A percentile compares a stretch with the other conserved stretches of the same genome.
These are phyloP conservation scores for Metschnikowia hibisci DNA, from an alignment of 805 yeast genomes.

Conservation along the genomic window DNA sequence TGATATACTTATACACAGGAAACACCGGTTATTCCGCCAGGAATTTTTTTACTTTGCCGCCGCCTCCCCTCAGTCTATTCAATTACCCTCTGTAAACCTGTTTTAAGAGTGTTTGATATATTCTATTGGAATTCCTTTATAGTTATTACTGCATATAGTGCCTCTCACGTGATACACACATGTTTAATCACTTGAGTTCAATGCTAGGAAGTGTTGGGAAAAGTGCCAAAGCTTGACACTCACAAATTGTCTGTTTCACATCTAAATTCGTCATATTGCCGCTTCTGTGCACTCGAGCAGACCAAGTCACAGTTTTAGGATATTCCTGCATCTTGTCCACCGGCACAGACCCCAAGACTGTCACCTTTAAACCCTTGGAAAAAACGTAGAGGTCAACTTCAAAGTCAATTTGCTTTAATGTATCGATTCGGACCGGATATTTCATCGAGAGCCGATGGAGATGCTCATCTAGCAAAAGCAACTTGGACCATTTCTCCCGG, in stretches of 20 bases:
- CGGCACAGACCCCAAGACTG: conserved; percentile 6
- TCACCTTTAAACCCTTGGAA: conserved; percentile 6
- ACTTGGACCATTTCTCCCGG: conserved; percentile 10
- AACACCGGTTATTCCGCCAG: too few species aligned
- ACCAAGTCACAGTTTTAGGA: conserved; percentile 5
- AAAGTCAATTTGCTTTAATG: conserved; percentile 4
- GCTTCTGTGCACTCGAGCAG: conserved; percentile 4
- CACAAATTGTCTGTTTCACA: background rate
- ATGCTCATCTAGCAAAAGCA: conserved; percentile 25
- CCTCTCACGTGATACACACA: background rate
- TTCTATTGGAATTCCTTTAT: too few species aligned
- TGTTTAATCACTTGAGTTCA: background rate
- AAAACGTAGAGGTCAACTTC: conserved; percentile 8
- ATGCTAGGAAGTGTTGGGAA: background rate
- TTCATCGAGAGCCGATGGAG: conserved; percentile 27
- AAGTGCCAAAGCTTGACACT: background rate
- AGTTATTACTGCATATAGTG: too few species aligned
- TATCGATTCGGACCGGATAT: conserved; percentile 23
- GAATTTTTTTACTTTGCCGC: too few species aligned
- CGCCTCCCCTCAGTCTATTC: too few species aligned
- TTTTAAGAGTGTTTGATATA: too few species aligned
- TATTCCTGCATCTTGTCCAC: conserved; percentile 4
- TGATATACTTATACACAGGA: background rate
- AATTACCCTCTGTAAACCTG: too few species aligned
- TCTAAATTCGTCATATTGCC: background rate